Evolutionary conservation across 2,329 filamentous ascomycete genomes (phyloP), one percentile per base, ranked within the genome.

Genomic region (Pseudocercospora eumusae): DNA sequence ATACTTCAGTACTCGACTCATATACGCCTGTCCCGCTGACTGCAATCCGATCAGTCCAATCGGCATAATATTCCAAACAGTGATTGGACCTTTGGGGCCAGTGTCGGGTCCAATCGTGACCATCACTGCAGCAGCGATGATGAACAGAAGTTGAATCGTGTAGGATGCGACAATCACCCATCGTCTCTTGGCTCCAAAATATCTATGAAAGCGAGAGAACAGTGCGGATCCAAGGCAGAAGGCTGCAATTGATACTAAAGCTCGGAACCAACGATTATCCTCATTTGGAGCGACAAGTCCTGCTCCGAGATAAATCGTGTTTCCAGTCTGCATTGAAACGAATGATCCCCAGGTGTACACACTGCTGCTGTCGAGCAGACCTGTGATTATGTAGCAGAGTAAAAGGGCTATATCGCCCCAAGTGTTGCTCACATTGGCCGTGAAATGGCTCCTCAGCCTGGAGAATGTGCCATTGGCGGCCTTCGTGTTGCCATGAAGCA

Each of bases 261-360:
- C 90, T 67, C 91, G 90, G 71, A 89, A 82, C 87, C 87, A 91
- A 55, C 88, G 82, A 18, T 82, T 83, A 7, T 80, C 57, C 33
- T 81, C 77, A 36, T 70, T 69, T 11, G 77, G 77, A 2, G 71
- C 74, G 1, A 86, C 82, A n/a, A 92, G 78, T 2, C 90, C 90
- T 2, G 93, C 82, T 8, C 89, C 90, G 13, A 92, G 80, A 73
- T 92, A 93, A 53, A 93, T 85, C 4, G 90, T 92, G 75, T 93
- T 93, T 61, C 88, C 74, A 31, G 90, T 93, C 73, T 93, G 90
- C 90, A 93, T 93, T 69, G 87, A 90, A 44, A 92, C 89, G 69
- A 93, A 93, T 2, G 88, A 88, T 11, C 89, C 88, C 87, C 89
- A 93, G 45, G 89, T 88, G 61, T 87, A 88, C 52, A 90, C 88